A percentile compares a stretch with the other conserved stretches of the same genome.
Conservation (phyloP, 208 protist genomes). For the Leishmania turanica region DNA sequence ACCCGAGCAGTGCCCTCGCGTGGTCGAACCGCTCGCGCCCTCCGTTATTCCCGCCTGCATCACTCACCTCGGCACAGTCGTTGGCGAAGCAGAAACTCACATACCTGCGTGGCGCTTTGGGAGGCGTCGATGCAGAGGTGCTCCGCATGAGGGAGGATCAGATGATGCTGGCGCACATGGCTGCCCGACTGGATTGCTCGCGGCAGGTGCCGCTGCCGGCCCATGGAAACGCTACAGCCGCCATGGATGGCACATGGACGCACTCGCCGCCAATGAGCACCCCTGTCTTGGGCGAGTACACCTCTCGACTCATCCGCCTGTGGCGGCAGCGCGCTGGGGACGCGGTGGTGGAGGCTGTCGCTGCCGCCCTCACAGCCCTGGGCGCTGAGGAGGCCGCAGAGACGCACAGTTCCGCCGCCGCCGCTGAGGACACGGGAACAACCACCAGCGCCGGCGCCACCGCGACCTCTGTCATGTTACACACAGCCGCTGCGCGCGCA, state of each 20-base stretch:
- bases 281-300: conserved; percentile 18
- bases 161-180: conserved; percentile 65
- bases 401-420: no score
- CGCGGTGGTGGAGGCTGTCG: conserved; percentile 12
- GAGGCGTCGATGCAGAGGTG: conserved; percentile 15
- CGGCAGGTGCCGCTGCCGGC: conserved; percentile 13
- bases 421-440: background rate
- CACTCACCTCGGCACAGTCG: background rate
- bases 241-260: background rate
- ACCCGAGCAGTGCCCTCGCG: background rate
- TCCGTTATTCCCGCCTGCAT: background rate
- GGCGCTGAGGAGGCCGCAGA: background rate
- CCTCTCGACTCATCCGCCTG: conserved; percentile 21
- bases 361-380: background rate
- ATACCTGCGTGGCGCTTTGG: conserved; percentile 8
- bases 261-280: no score
- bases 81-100: conserved; percentile 15
- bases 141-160: conserved; percentile 58
- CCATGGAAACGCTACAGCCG: background rate
- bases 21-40: conserved; percentile 1
- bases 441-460: background rate
- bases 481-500: background rate
- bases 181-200: conserved; percentile 41
- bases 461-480: background rate
- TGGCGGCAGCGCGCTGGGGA: conserved; percentile 33